Evolutionary conservation across 768 basidiomycete genomes (phyloP), one percentile per base, ranked within the genome.

Genomic region (Tremella mesenterica): DNA sequence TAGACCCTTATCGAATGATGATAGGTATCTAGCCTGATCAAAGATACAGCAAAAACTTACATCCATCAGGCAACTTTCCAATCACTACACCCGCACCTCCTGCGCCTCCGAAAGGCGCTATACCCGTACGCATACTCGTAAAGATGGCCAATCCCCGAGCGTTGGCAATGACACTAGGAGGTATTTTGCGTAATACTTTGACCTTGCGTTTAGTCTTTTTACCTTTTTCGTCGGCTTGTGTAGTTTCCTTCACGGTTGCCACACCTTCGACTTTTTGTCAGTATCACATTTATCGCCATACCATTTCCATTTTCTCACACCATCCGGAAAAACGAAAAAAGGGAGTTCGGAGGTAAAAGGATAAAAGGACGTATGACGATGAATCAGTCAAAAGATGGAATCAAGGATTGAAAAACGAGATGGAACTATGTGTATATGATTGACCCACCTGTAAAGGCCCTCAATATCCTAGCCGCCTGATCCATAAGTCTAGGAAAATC

Each of bases 101-200:
- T 0, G 72, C 72, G 0, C 73, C 73, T 23, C 73, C 73, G 29
- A 74, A 66, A 2, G 72, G 72, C 12, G 73, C 72, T n/a, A 74
- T 60, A 0, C 65, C 73, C 3, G 59, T 66, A 12, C 73, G 46
- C 61, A 73, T 67, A 4, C 58, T 56, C 0, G 73, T 72, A 48
- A 72, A 74, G 57, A 74, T 72, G 13, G 69, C 72, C 23, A 74
- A 48, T 14, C 73, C 73, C 25, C 61, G 58, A 1, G 68, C 67
- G 18, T 64, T 44, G 6, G 51, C 48, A 29, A 74, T 65, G 7
- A 72, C 67, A 23, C 60, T 31, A 0, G 72, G 66, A 0, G 73
- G 73, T 51, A 74, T 74, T 59, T 74, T 74, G 4, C 72, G 58
- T 7, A 74, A 53, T 12, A 74, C 67, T 44, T 71, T 70, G 36